Conservation (phyloP, 805 yeast species). For the Peterozyma xylosa region DNA sequence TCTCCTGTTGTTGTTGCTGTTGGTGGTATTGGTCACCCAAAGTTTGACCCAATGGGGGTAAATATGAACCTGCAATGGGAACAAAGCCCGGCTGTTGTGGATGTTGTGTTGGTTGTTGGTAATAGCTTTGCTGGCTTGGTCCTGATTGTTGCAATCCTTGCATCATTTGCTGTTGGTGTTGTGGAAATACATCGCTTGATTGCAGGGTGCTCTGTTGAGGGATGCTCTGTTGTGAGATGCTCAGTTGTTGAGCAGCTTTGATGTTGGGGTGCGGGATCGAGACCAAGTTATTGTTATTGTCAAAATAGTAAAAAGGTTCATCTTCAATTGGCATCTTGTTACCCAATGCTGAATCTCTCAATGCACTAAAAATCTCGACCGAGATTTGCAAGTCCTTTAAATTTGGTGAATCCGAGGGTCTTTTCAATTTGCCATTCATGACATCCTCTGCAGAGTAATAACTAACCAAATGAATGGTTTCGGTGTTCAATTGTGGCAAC, state of each 20-base stretch:
- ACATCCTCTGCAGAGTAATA: conserved; percentile 79
- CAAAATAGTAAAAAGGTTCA: conserved; percentile 41
- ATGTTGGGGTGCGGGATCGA: conserved; percentile 10
- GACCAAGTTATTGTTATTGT: conserved; percentile 17
- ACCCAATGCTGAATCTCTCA: conserved; percentile 53
- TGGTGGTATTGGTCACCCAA: no score
- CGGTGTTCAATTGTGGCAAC: conserved; percentile 11
- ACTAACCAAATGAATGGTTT: conserved; percentile 66
- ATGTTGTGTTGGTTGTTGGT: conserved; percentile 1
- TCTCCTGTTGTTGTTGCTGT: no score
- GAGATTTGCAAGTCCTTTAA: conserved; percentile 44
- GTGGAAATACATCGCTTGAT: conserved; percentile 11
- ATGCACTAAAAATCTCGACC: conserved; percentile 42
- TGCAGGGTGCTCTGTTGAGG: conserved; percentile 1
- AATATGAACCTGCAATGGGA: no score
- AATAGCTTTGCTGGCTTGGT: not conserved
- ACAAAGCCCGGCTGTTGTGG: not conserved
- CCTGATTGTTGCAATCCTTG: not conserved
- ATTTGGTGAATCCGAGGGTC: conserved; percentile 48
- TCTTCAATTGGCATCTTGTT: conserved; percentile 41
- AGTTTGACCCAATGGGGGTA: no score
- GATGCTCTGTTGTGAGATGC: conserved; percentile 6
- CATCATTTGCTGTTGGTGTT: conserved; percentile 11
- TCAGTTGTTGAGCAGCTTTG: conserved; percentile 2
- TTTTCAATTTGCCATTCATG: conserved; percentile 38